phyloP scores from a whole-genome alignment of 495 filamentous ascomycete species.

The Sphaerosporella brunnea region DNA sequence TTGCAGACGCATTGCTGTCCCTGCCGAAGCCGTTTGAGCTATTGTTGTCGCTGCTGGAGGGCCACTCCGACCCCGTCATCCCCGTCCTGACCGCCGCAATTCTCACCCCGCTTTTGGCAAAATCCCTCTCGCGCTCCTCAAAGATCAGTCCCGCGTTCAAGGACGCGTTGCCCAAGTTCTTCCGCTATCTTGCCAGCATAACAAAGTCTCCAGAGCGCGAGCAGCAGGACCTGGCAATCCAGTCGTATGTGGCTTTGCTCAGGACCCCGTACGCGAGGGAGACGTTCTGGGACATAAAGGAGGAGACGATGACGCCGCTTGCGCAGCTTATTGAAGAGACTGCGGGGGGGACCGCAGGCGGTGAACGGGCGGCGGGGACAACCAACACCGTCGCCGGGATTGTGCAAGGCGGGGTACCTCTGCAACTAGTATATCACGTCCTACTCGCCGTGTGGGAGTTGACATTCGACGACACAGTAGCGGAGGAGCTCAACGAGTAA shows the following conservation, averaged over 20 bases:
- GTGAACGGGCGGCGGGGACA: constrained; percentile 47
- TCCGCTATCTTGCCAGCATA: constrained; percentile 66
- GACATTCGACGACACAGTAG: constrained; percentile 76
- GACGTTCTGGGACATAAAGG: constrained; percentile 73
- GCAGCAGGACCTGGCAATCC: constrained; percentile 87
- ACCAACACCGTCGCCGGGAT: constrained; percentile 28
- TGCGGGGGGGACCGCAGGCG: constrained; percentile 38
- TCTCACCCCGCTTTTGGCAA: constrained; percentile 62
- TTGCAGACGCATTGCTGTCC: constrained; percentile 55
- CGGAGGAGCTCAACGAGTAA: constrained; percentile 39
- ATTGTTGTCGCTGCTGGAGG: constrained; percentile 52
- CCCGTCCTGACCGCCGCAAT: constrained; percentile 81
- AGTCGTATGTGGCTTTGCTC: constrained; percentile 75
- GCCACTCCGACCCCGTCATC: constrained; percentile 64
- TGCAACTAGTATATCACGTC: constrained; percentile 90
- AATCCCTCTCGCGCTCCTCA: constrained; percentile 39
- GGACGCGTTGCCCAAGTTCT: constrained; percentile 69
- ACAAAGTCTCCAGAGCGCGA: constrained; percentile 61
- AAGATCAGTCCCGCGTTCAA: constrained; percentile 39
- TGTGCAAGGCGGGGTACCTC: constrained; percentile 66
- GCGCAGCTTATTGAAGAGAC: constrained; percentile 68
- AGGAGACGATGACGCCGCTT: constrained; percentile 65
- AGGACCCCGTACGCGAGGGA: constrained; percentile 55
- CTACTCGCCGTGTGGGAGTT: constrained; percentile 88
- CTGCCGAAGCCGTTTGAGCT: constrained; percentile 75